Evolutionary conservation across 106 monocot genomes (phyloP).

Genomic region (Allium cepa): DNA sequence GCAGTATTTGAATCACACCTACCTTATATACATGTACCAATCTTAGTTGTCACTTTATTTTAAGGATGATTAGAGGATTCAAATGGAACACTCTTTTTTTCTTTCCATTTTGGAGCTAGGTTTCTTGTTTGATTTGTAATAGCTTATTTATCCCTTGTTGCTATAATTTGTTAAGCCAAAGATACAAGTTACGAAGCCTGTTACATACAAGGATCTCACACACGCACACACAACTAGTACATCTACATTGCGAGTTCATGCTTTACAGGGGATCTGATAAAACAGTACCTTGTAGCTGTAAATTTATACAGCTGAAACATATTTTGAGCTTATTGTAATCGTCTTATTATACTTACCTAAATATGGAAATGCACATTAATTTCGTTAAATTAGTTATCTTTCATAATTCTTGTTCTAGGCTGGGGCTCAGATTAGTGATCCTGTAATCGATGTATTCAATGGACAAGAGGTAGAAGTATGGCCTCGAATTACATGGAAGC

Average conservation of each 20-base stretch:
- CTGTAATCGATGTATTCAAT: conserved; percentile 58
- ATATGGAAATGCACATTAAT: not conserved
- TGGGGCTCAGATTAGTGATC: conserved; percentile 61
- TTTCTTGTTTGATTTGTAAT: no score
- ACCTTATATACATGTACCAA: no score
- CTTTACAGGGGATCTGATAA: not conserved
- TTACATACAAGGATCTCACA: no score
- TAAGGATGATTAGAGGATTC: no score
- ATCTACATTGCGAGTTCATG: not conserved
- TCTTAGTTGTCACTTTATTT: no score
- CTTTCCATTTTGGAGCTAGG: no score
- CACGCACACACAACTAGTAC: no score
- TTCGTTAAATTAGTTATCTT: not conserved
- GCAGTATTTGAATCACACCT: no score
- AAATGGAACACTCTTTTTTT: no score
- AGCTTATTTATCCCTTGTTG: no score
- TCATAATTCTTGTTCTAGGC: conserved; percentile 36
- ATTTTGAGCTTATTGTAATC: not conserved
- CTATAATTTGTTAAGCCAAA: no score
- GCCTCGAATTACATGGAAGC: conserved; percentile 78
- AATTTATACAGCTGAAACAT: not conserved
- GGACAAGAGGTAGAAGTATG: conserved; percentile 96
- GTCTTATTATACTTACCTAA: not conserved
- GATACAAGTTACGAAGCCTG: no score
- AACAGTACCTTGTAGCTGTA: not conserved